Conservation (phyloP, 208 protist species). For the Trypanosomatidae sp. region DNA sequence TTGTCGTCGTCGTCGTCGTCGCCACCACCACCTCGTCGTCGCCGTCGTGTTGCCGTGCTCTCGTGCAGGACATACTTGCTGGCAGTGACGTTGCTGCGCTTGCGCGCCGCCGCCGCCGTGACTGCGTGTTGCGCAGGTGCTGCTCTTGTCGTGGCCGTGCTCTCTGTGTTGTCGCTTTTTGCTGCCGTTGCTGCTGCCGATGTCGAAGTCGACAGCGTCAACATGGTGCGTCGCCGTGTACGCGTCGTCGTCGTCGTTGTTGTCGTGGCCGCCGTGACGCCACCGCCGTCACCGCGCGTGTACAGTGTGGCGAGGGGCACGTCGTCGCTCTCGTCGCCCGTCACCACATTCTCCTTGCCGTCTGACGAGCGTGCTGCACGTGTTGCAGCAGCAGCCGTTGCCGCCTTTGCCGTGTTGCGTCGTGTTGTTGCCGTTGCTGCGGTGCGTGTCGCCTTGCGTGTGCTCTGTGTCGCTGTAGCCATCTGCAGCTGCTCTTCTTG, state of each 20-base stretch:
- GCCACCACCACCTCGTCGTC: not conserved
- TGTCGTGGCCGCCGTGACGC: not conserved
- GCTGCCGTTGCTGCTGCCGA: too few relatives aligned
- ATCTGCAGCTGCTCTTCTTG: not conserved
- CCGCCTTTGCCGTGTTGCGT: not conserved
- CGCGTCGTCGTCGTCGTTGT: constrained; percentile 1
- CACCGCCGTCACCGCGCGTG: not conserved
- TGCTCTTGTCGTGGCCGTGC: too few relatives aligned
- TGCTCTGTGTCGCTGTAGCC: not conserved
- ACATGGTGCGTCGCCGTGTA: not conserved
- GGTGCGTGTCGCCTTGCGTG: not conserved
- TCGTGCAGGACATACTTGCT: too few relatives aligned
- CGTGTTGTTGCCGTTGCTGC: not conserved
- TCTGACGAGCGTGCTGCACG: too few relatives aligned
- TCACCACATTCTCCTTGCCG: too few relatives aligned
- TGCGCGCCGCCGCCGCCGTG: not conserved
- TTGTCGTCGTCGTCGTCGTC: not conserved
- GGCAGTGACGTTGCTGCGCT: too few relatives aligned
- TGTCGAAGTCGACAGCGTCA: too few relatives aligned
- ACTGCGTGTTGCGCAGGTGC: not conserved
- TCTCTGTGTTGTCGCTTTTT: too few relatives aligned
- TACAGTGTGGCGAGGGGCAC: constrained; percentile 1
- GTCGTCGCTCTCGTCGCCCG: not conserved
- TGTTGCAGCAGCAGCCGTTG: too few relatives aligned
- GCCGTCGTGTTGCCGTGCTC: too few relatives aligned